These are phyloP conservation scores for Arthrinium puccinioides DNA, from an alignment of 2,329 filamentous ascomycete species.

Conservation along the genomic window DNA sequence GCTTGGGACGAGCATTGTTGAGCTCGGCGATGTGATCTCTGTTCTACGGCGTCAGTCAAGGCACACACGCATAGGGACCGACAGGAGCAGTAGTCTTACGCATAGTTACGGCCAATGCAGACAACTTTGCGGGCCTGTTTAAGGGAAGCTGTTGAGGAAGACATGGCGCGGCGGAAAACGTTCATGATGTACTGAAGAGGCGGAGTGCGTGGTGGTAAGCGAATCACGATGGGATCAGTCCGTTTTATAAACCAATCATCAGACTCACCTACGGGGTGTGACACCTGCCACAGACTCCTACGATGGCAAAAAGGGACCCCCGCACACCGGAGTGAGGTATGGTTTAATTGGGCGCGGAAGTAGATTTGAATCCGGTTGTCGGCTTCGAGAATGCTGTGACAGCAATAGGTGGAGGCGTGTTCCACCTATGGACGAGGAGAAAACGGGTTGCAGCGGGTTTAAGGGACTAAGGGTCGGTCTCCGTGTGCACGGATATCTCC, in stretches of 20 bases:
- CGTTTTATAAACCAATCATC: too few species aligned
- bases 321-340: neutral
- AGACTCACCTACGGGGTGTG: constrained; percentile 5
- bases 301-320: constrained; percentile 1
- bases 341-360: constrained; percentile 1
- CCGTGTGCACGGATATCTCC: too few species aligned
- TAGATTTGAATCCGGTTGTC: constrained; percentile 8
- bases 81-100: constrained; percentile 48
- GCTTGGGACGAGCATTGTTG: constrained; percentile 78
- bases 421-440: too few species aligned
- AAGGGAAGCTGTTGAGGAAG: constrained; percentile 31
- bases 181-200: constrained; percentile 16
- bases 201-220: neutral
- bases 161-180: constrained; percentile 27
- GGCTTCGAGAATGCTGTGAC: constrained; percentile 1
- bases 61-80: constrained; percentile 6
- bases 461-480: too few species aligned
- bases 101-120: constrained; percentile 95
- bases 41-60: constrained; percentile 10
- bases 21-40: constrained; percentile 93
- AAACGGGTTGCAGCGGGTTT: too few species aligned
- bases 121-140: constrained; percentile 66
- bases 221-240: too few species aligned
- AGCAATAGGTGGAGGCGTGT: too few species aligned
- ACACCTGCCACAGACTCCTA: constrained; percentile 5